These are phyloP conservation scores for Dujonia santamariae DNA, from an alignment of 1,139 yeast genomes.

Conservation along the genomic window DNA sequence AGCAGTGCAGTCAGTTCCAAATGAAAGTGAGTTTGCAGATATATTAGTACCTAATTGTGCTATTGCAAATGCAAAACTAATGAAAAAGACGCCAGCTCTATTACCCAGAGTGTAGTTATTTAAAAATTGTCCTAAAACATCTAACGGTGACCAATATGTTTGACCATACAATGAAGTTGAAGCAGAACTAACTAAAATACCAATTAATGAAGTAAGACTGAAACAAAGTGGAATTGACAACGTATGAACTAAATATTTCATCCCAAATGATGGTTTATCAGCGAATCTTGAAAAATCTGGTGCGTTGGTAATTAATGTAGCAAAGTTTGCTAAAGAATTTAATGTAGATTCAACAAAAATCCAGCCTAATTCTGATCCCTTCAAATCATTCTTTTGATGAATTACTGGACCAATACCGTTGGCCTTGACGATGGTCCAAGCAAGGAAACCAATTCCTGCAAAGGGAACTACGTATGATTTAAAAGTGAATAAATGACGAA, in stretches of 20 bases:
- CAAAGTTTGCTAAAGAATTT: slow-evolving; percentile 82
- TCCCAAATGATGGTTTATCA: slow-evolving; percentile 38
- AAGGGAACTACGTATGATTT: slow-evolving; percentile 75
- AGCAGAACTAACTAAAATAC: slow-evolving; percentile 83
- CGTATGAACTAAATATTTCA: slow-evolving; percentile 45
- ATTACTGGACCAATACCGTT: slow-evolving; percentile 72
- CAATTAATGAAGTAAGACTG: slow-evolving; percentile 78
- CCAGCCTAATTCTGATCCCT: slow-evolving; percentile 74
- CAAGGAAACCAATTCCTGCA: slow-evolving; percentile 75
- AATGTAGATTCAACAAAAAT: slow-evolving; percentile 74
- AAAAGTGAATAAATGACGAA: slow-evolving; percentile 77
- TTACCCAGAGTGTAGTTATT: slow-evolving; percentile 52
- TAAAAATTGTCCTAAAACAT: slow-evolving; percentile 65
- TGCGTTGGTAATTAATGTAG: slow-evolving; percentile 81
- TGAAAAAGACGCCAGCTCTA: slow-evolving; percentile 83
- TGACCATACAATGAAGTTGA: slow-evolving; percentile 66
- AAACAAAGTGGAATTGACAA: slow-evolving; percentile 74
- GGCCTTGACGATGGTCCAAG: slow-evolving; percentile 78
- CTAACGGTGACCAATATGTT: slow-evolving; percentile 84
- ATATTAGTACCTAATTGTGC: slow-evolving; percentile 93
- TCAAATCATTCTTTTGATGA: slow-evolving; percentile 43
- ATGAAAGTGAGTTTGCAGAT: slow-evolving; percentile 83
- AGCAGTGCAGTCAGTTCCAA: slow-evolving; percentile 91
- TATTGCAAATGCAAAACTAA: slow-evolving; percentile 71
- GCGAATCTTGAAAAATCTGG: slow-evolving; percentile 91